phyloP scores from a whole-genome alignment of 2,329 filamentous ascomycete species.

The Penicillium sumatraense region DNA sequence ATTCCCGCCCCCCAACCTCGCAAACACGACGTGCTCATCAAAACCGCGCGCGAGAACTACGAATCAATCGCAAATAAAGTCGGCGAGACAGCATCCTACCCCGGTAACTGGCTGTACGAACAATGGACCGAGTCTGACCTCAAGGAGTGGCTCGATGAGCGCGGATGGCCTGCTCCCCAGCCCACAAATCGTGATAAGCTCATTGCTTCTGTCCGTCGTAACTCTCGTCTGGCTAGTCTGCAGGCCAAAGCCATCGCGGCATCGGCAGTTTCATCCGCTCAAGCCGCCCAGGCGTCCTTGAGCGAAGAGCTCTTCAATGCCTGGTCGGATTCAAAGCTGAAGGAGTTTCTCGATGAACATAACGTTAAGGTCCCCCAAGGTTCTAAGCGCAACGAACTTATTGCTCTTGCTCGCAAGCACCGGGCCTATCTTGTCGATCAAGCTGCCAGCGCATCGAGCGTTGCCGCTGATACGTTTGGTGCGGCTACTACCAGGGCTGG shows the following conservation, averaged over 20 bases:
- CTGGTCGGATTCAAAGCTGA: slow-evolving; percentile 88
- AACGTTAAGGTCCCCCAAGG: slow-evolving; percentile 88
- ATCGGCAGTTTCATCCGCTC: slow-evolving; percentile 67
- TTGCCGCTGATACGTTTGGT: slow-evolving; percentile 58
- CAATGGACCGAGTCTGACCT: slow-evolving; percentile 91
- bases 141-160: slow-evolving; percentile 89
- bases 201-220: slow-evolving; percentile 86
- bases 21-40: slow-evolving; percentile 79
- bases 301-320: slow-evolving; percentile 84
- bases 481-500: slow-evolving; percentile 76
- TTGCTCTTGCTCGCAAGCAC: slow-evolving; percentile 88
- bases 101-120: slow-evolving; percentile 91
- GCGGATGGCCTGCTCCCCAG: slow-evolving; percentile 85
- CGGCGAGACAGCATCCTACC: slow-evolving; percentile 81
- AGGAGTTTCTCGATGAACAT: slow-evolving; percentile 92
- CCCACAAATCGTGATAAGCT: slow-evolving; percentile 83
- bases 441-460: slow-evolving; percentile 58
- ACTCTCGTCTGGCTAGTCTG: slow-evolving; percentile 78
- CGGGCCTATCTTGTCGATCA: slow-evolving; percentile 63
- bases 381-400: slow-evolving; percentile 84
- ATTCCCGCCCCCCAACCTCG: slow-evolving; percentile 89
- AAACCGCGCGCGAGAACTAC: slow-evolving; percentile 79
- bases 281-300: slow-evolving; percentile 72
- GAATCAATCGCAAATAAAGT: slow-evolving; percentile 74
- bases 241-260: slow-evolving; percentile 66